Conservation (phyloP, 1,284 basidiomycete genomes). For the Heterobasidion irregulare region DNA sequence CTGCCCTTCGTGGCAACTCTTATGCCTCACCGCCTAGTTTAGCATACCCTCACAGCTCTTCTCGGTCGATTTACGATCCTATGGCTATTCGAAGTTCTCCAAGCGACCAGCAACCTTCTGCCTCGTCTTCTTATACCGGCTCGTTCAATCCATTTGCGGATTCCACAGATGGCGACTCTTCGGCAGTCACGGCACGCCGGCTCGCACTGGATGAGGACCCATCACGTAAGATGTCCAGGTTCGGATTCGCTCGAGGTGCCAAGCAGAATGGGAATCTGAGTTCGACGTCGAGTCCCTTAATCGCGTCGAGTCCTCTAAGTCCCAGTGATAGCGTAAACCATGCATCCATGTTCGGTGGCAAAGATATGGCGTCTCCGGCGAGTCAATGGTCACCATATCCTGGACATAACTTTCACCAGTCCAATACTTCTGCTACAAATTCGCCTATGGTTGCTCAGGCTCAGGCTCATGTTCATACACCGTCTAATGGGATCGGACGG, state of each 20-base stretch:
- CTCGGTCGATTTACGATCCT: slow-evolving; percentile 47
- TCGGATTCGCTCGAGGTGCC: slow-evolving; percentile 74
- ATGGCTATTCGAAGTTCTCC: slow-evolving; percentile 26
- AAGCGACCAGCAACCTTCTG: slow-evolving; percentile 36
- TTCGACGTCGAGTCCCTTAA: slow-evolving; percentile 55
- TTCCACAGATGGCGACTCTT: slow-evolving; percentile 29
- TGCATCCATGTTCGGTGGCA: slow-evolving; percentile 32
- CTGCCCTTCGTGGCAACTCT: slow-evolving; percentile 36
- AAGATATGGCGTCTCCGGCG: slow-evolving; percentile 29
- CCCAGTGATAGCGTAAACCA: slow-evolving; percentile 38
- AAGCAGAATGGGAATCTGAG: slow-evolving; percentile 28
- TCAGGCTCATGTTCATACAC: slow-evolving; percentile 25
- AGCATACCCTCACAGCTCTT: slow-evolving; percentile 34
- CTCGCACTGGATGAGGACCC: slow-evolving; percentile 52
- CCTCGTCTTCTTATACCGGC: slow-evolving; percentile 51
- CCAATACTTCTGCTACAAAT: slow-evolving; percentile 31
- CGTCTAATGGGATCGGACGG: slow-evolving; percentile 29
- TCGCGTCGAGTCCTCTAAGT: slow-evolving; percentile 48
- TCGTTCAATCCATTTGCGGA: slow-evolving; percentile 72
- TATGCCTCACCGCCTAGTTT: slow-evolving; percentile 42
- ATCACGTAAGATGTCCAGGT: slow-evolving; percentile 65
- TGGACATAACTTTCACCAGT: slow-evolving; percentile 32
- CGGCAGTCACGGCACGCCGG: slow-evolving; percentile 11
- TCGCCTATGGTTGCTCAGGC: slow-evolving; percentile 43
- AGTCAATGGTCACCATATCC: slow-evolving; percentile 33